These are phyloP conservation scores for Venturiaceae sp. DNA, from an alignment of 2,329 filamentous ascomycete genomes.

Conservation along the genomic window DNA sequence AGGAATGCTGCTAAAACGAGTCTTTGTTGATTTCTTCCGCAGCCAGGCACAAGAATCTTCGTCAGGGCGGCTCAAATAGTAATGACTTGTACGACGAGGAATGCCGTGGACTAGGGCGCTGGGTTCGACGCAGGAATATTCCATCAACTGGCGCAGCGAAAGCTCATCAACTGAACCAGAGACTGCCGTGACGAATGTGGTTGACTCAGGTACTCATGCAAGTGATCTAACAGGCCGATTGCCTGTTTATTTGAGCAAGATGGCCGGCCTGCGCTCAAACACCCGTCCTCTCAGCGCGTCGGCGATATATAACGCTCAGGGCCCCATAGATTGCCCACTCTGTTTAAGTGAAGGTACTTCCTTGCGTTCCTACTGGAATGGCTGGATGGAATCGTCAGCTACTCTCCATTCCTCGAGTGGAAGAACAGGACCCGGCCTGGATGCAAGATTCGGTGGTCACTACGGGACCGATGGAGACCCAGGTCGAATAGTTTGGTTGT, in stretches of 20 bases:
- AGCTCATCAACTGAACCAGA: not conserved
- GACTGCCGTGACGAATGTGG: not conserved
- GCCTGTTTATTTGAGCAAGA: not conserved
- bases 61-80: not conserved
- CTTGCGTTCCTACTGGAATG: not conserved
- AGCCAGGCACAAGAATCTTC: not conserved
- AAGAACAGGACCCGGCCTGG: not conserved
- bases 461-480: not conserved
- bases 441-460: not conserved
- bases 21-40: not conserved
- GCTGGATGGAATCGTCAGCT: no score
- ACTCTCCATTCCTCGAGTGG: not conserved
- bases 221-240: not conserved
- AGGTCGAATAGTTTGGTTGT: not conserved
- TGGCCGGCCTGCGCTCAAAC: not conserved
- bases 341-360: not conserved
- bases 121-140: not conserved
- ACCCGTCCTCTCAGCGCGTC: no score
- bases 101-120: not conserved
- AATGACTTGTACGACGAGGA: not conserved
- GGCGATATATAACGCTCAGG: not conserved
- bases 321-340: not conserved
- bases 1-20: not conserved
- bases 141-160: not conserved
- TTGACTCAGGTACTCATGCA: constrained; percentile 2